Conservation (phyloP, 352 stramenopile species). For the Phytophthora meadii region DNA sequence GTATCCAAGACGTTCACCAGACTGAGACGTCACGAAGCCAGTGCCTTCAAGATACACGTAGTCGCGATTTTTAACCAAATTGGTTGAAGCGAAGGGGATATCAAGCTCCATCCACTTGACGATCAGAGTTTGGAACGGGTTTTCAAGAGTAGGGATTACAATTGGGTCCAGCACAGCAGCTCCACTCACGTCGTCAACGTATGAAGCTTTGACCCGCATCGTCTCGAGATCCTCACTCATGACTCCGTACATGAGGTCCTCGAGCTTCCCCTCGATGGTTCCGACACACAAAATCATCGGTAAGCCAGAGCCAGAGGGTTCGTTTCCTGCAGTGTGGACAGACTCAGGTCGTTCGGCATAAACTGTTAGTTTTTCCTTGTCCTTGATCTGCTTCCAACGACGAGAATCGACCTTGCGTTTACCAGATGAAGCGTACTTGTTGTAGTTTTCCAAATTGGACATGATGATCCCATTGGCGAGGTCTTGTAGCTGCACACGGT, state of each 20-base stretch:
- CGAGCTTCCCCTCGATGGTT: conserved; percentile 34
- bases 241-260: conserved; percentile 45
- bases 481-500: conserved; percentile 29
- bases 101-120: conserved; percentile 49
- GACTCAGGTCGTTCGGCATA: conserved; percentile 25
- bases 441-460: conserved; percentile 6
- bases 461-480: conserved; percentile 35
- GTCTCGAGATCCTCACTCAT: conserved; percentile 42
- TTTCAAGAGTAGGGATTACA: conserved; percentile 25
- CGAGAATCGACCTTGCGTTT: conserved; percentile 31
- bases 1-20: conserved; percentile 32
- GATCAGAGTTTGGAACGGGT: conserved; percentile 33
- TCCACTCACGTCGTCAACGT: conserved; percentile 38
- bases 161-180: conserved; percentile 31
- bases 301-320: conserved; percentile 21
- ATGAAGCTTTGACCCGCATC: conserved; percentile 48
- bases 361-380: conserved; percentile 32
- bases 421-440: no score
- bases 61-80: conserved; percentile 41
- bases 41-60: conserved; percentile 47
- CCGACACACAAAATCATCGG: conserved; percentile 40
- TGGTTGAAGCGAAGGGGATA: conserved; percentile 32
- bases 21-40: conserved; percentile 11
- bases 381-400: conserved; percentile 40
- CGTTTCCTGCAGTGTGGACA: conserved; percentile 6